Percentiles rank a stretch among this genome's conserved stretches.
These are phyloP conservation scores for Sclerotinia sclerotiorum DNA, from an alignment of 2,329 filamentous ascomycete species.

Conservation along the genomic window DNA sequence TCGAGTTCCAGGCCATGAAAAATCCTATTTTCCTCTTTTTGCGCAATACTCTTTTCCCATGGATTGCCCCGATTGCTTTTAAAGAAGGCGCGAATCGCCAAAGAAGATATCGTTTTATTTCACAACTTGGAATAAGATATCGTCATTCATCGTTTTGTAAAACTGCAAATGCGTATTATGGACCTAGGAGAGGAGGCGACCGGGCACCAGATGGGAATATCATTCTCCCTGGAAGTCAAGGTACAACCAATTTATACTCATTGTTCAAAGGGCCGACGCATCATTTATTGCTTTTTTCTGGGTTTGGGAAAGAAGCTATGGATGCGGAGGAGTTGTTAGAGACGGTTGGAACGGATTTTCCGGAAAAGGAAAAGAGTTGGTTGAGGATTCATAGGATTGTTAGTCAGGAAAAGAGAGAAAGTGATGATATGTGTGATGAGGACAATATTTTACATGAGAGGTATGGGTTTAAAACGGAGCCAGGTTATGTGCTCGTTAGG, in stretches of 20 bases:
- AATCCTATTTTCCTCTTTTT: slow-evolving; percentile 42
- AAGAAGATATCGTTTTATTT: slow-evolving; percentile 42
- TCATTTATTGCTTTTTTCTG: slow-evolving; percentile 42
- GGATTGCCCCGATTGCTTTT: slow-evolving; percentile 43
- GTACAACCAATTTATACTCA: slow-evolving; percentile 33
- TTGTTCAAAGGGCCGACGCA: slow-evolving; percentile 36
- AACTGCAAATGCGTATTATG: slow-evolving; percentile 39
- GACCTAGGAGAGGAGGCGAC: slow-evolving; percentile 48
- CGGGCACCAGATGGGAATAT: slow-evolving; percentile 46
- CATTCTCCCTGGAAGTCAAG: slow-evolving; percentile 19
- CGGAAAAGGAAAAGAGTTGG: slow-evolving; percentile 17
- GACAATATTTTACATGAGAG: slow-evolving; percentile 34
- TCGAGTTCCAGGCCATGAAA: slow-evolving; percentile 43
- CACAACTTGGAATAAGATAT: slow-evolving; percentile 48
- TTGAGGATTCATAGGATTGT: slow-evolving; percentile 16
- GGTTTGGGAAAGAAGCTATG: slow-evolving; percentile 23
- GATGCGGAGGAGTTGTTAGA: slow-evolving; percentile 28
- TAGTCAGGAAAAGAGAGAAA: slow-evolving; percentile 11
- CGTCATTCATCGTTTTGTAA: slow-evolving; percentile 43
- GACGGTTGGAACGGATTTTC: slow-evolving; percentile 21
- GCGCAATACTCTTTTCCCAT: slow-evolving; percentile 45
- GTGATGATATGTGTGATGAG: slow-evolving; percentile 24
- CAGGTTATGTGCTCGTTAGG: slow-evolving; percentile 32
- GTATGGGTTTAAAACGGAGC: slow-evolving; percentile 29
- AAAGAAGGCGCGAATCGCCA: slow-evolving; percentile 30